Base-by-base conservation (phyloP, 2,329 filamentous ascomycete species). In the Huntiella abstrusa region DNA sequence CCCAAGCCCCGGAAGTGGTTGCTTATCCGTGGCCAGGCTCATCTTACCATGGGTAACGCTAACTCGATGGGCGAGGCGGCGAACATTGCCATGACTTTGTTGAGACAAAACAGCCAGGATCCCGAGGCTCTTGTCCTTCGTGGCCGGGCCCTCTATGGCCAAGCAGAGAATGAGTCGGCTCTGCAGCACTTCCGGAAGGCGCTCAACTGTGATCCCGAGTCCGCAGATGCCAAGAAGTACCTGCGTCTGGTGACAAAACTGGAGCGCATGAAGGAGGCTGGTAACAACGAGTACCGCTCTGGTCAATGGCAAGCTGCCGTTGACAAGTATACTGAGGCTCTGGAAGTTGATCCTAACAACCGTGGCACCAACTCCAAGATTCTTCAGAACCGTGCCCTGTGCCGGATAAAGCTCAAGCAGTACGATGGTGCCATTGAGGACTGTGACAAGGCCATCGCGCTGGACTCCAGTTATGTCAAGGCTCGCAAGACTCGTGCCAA, bases 151-250 rank as follows among this genome's bases (percentile, higher is more conserved):
- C 71, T 94, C 43, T 96, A 96, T 56, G 80, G 78, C 3, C 83
- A 91, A 59, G 91, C 91, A 28, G 91, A 98, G 54, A 94, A 94
- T 57, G 83, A 92, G 2, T 93, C 95, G 69, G 88, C 91, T 1
- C 73, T 94, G 38, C 83, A 88, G 58, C 83, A 92, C 60, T 91
- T 96, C 66, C 77, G 85, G 53, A 83, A 91, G 65, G 91, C 88
- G 15, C 66, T 94, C 47, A 82, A 72, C 59, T 85, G 87, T 60
- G 91, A 96, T 55, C 91, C 91, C 6, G 91, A 98, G 61, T 91
- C 83, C 66, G 80, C 77, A 55, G 80, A 84, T 52, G 88, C 87
- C 5, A 75, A 94, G 55, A 92, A 86, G 65, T 88, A 84, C 66
- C 69, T 96, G 50, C 76, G 84, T 51, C 82, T 83, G 58, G 85